A percentile compares a stretch with the other conserved stretches of the same genome.
Evolutionary conservation across 306 rosid species (phyloP).

Genomic region (Cicer yamashitae): DNA sequence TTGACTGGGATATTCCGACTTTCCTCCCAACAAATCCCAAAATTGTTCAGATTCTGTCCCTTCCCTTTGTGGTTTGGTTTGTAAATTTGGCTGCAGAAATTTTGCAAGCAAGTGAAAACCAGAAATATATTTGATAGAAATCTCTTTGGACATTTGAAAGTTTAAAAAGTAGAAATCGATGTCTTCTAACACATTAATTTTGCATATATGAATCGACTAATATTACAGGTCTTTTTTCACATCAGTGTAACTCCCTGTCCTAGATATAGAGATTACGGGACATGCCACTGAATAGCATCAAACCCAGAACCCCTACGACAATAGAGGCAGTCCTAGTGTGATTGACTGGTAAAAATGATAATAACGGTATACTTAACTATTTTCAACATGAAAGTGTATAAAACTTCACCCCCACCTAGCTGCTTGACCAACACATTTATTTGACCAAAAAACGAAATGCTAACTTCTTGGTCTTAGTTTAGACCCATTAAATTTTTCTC

Average conservation of each 20-base stretch:
- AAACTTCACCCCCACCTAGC: slow-evolving; percentile 1
- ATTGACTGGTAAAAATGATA: slow-evolving; percentile 6
- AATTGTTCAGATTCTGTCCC: slow-evolving; percentile 89
- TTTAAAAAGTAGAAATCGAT: slow-evolving; percentile 16
- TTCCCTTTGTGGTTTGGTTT: slow-evolving; percentile 83
- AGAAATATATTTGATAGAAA: slow-evolving; percentile 36
- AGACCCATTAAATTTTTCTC: slow-evolving; percentile 23
- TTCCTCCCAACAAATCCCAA: slow-evolving; percentile 90
- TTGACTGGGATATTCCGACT: slow-evolving; percentile 81
- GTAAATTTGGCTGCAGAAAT: slow-evolving; percentile 84
- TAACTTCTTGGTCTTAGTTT: slow-evolving; percentile 21
- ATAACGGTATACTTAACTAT: slow-evolving; percentile 29
- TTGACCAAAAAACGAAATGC: slow-evolving; percentile 10
- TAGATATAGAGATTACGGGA: slow-evolving; percentile 5
- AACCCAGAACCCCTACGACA: slow-evolving; percentile 33
- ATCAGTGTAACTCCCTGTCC: neutral
- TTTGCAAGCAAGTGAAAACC: slow-evolving; percentile 49
- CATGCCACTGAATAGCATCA: slow-evolving; percentile 30
- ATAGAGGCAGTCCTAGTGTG: slow-evolving; percentile 28
- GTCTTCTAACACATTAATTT: slow-evolving; percentile 6
- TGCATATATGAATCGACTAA: slow-evolving; percentile 30
- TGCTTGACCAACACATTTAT: slow-evolving; percentile 20
- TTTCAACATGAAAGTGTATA: slow-evolving; percentile 35
- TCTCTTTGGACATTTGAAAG: slow-evolving; percentile 30
- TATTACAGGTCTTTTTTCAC: slow-evolving; percentile 12